Conservation (phyloP, 805 yeast genomes). For the Komagataella phaffii region DNA sequence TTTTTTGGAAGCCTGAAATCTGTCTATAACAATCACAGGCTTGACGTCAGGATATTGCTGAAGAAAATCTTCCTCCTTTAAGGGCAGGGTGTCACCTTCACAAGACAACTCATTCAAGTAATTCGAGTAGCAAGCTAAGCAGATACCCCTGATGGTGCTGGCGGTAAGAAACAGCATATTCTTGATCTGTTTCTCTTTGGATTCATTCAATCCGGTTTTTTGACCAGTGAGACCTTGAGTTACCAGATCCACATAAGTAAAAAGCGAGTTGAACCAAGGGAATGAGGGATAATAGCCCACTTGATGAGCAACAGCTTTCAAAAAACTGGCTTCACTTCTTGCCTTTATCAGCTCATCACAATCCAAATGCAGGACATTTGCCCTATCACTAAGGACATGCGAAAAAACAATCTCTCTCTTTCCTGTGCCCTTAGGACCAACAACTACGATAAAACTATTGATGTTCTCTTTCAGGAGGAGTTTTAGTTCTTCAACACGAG, state of each 20-base stretch:
- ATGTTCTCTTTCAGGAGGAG: slow-evolving; percentile 80
- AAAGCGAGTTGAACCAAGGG: slow-evolving; percentile 77
- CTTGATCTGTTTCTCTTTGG: slow-evolving; percentile 69
- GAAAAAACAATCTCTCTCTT: slow-evolving; percentile 67
- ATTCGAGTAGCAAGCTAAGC: slow-evolving; percentile 28
- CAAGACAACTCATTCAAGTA: slow-evolving; percentile 15
- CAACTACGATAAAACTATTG: slow-evolving; percentile 79
- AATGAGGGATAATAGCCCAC: slow-evolving; percentile 90
- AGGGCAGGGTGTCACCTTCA: slow-evolving; percentile 16
- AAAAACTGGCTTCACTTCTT: slow-evolving; percentile 56
- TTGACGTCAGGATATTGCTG: slow-evolving; percentile 77
- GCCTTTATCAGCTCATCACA: slow-evolving; percentile 68
- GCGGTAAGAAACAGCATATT: slow-evolving; percentile 63
- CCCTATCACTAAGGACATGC: slow-evolving; percentile 46
- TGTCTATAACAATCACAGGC: slow-evolving; percentile 76
- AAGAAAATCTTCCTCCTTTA: slow-evolving; percentile 69
- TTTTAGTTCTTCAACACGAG: slow-evolving; percentile 52
- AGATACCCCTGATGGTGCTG: slow-evolving; percentile 60
- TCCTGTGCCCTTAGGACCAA: slow-evolving; percentile 96
- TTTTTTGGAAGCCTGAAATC: slow-evolving; percentile 44
- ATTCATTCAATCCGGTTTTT: slow-evolving; percentile 78
- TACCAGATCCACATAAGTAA: slow-evolving; percentile 70
- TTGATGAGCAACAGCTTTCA: slow-evolving; percentile 57
- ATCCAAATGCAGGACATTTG: slow-evolving; percentile 56
- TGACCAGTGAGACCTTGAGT: slow-evolving; percentile 90